Evolutionary conservation across 257 asterid species (phyloP).

Genomic region (Gardenia jasminoides): DNA sequence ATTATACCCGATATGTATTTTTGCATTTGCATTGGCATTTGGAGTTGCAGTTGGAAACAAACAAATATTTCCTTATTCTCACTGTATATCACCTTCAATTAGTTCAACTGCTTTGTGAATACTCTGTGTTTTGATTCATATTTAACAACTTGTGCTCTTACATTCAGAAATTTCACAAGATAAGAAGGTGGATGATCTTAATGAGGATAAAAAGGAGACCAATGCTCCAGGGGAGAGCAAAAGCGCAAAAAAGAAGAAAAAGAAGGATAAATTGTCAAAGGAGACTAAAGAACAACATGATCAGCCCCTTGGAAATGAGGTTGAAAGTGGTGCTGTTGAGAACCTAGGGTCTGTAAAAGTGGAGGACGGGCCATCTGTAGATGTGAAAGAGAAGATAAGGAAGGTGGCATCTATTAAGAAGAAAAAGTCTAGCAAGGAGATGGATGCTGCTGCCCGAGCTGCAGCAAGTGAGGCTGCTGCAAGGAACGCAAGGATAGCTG

Average conservation of each 20-base stretch:
- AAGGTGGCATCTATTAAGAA: conserved; percentile 72
- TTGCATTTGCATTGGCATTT: background rate
- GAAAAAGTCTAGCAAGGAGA: conserved; percentile 82
- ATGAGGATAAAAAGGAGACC: conserved; percentile 56
- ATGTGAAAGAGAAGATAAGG: conserved; percentile 71
- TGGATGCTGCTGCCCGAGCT: conserved; percentile 83
- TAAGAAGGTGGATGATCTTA: conserved; percentile 41
- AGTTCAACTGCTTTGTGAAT: conserved; percentile 4
- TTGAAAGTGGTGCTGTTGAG: conserved; percentile 45
- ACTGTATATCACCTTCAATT: background rate
- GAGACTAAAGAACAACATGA: conserved; percentile 64
- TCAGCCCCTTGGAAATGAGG: conserved; percentile 40
- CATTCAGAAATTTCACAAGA: conserved; percentile 40
- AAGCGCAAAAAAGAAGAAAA: conserved; percentile 84
- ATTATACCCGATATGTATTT: background rate
- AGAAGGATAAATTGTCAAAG: conserved; percentile 75
- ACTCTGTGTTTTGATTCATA: background rate
- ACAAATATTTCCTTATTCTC: background rate
- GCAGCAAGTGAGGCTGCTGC: conserved; percentile 94
- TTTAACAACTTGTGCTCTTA: background rate
- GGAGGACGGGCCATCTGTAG: conserved; percentile 51
- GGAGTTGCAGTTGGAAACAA: background rate
- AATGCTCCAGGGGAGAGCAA: conserved; percentile 67
- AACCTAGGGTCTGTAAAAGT: conserved; percentile 39
- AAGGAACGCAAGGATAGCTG: conserved; percentile 78